Evolutionary conservation across 441 rosid species (phyloP), one percentile per base, ranked within the genome.

Genomic region (Syzygium malaccense): DNA sequence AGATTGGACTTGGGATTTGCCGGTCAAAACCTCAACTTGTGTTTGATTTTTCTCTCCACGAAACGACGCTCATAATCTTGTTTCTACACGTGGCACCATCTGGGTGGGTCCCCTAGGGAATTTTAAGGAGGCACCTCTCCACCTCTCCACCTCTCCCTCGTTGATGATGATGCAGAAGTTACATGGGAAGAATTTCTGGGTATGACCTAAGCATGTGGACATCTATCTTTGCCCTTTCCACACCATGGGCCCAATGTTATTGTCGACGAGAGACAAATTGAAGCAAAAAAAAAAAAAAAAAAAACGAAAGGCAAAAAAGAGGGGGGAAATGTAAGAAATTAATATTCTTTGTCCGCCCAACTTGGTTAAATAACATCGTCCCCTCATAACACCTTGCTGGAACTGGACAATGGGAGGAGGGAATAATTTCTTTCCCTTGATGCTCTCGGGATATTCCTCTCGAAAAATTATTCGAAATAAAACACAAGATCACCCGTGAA

Each of bases 331-430:
- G 51, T 75, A 37, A 75, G 51, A 37, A 20, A 71, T 37, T 33
- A 20, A 71, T 75, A 75, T 75, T 75, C 83, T 71, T 71, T 37
- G 49, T 75, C 83, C 83, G 49, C 28, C 83, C 83, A 37, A 41
- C 83, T 37, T 37, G 83, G 17, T 7, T 37, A 37, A 37, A 75
- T 75, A 75, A 75, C 83, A 41, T 75, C 83, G 49, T 12, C 83
- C 83, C 86, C 85, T 56, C 89, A 62, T 87, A 87, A 84, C 64
- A 87, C 92, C 90, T 90, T 25, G 85, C 86, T 25, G 30, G 48
- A 88, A 85, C 49, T 79, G 87, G 91, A 89, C 88, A 85, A 64
- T 71, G 49, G 48, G 80, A 33, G 48, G 7, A 33, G 1, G 45
- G 48, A 33, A 71, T 71, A 33, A 19, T 71, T 14, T 64, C 80